Conservation (phyloP, 164 flowering plant genomes). For the Litsea cubeba region DNA sequence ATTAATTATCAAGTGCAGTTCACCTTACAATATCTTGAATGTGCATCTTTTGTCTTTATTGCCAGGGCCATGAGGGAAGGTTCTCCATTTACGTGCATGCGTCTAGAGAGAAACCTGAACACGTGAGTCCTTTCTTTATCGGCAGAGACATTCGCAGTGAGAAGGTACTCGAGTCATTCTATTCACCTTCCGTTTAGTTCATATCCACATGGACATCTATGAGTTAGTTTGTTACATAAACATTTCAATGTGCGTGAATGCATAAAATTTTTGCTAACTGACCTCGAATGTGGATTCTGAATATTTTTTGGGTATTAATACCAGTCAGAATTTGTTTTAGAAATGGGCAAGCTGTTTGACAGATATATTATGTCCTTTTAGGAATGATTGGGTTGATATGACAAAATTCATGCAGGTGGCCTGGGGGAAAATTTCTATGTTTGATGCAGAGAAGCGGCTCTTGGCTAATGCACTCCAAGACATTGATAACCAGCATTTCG, state of each 20-base stretch:
- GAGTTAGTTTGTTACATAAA: not conserved
- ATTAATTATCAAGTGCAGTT: not conserved
- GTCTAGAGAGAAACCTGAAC: conserved; percentile 72
- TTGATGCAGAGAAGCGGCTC: conserved; percentile 89
- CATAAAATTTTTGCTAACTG: not conserved
- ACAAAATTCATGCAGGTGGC: conserved; percentile 49
- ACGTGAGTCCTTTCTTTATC: conserved; percentile 58
- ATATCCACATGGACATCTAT: not conserved
- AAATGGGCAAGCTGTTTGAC: not conserved
- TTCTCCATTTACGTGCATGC: conserved; percentile 88
- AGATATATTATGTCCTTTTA: not conserved
- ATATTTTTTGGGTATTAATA: not conserved
- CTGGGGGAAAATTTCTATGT: conserved; percentile 96
- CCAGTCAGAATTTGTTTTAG: not conserved
- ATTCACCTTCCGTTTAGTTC: not conserved
- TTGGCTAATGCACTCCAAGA: conserved; percentile 78
- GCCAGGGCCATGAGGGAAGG: conserved; percentile 85
- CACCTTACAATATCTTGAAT: not conserved
- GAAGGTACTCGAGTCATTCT: conserved; percentile 36
- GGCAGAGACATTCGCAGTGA: conserved; percentile 67
- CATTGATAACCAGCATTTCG: conserved; percentile 81
- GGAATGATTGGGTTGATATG: not conserved
- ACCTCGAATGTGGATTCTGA: not conserved
- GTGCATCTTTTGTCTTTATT: conserved; percentile 1
- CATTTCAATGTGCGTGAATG: not conserved